These are phyloP conservation scores for Hyaloscypha bicolor DNA, from an alignment of 495 filamentous ascomycete genomes.

Conservation along the genomic window DNA sequence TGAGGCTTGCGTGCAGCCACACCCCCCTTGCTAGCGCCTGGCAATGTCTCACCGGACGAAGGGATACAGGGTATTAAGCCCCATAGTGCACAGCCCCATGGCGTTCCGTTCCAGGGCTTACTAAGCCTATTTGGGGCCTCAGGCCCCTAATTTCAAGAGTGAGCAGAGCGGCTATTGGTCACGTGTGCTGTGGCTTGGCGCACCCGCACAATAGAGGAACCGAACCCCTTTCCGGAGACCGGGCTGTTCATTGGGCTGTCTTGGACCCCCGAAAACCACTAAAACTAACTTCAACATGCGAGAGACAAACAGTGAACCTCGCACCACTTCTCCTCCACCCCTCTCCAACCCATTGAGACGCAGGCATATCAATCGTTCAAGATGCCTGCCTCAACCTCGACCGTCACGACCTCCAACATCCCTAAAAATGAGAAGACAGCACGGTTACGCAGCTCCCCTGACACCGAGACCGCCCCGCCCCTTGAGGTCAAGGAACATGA, in stretches of 20 bases:
- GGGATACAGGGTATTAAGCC: too few relatives aligned
- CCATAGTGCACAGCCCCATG: too few relatives aligned
- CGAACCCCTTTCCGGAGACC: background rate
- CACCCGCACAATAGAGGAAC: background rate
- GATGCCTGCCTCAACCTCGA: slow-evolving; percentile 30
- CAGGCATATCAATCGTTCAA: slow-evolving; percentile 25
- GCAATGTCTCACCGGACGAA: too few relatives aligned
- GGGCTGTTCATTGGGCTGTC: background rate
- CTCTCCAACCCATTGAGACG: slow-evolving; percentile 1
- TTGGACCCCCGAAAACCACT: background rate
- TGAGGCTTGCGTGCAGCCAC: too few relatives aligned
- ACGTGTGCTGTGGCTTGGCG: too few relatives aligned
- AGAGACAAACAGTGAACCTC: background rate
- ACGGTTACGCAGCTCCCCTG: slow-evolving; percentile 10
- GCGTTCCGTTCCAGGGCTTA: too few relatives aligned
- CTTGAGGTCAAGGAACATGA: slow-evolving; percentile 35
- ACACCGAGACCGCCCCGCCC: slow-evolving; percentile 16
- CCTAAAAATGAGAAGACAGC: slow-evolving; percentile 1
- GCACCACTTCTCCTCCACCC: background rate
- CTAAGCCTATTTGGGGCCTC: too few relatives aligned
- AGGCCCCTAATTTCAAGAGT: too few relatives aligned
- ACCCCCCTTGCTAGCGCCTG: too few relatives aligned
- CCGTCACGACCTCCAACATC: slow-evolving; percentile 16
- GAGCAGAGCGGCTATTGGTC: too few relatives aligned
- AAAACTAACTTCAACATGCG: background rate